Percentiles rank a stretch among this genome's conserved stretches.
Conservation (phyloP, 495 filamentous ascomycete species). For the Terfezia boudieri region DNA sequence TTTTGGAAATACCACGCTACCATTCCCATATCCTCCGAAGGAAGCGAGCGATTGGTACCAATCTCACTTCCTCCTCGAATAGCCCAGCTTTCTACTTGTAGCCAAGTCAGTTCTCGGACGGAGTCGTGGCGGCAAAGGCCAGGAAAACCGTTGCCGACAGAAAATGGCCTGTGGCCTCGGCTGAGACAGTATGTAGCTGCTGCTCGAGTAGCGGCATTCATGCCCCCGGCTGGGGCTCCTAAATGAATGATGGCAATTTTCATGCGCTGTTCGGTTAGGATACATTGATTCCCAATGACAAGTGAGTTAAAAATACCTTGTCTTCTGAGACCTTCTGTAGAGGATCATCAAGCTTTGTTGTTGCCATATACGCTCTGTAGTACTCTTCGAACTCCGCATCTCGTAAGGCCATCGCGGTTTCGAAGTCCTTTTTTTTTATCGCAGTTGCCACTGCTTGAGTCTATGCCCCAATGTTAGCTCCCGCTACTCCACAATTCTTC, state of each 20-base stretch:
- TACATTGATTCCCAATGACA: background rate
- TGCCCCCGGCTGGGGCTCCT: slow-evolving; percentile 93
- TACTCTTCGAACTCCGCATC: slow-evolving; percentile 92
- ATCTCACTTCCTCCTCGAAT: slow-evolving; percentile 95
- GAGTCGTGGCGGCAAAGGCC: slow-evolving; percentile 84
- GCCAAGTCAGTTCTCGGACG: slow-evolving; percentile 66
- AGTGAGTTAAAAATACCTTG: slow-evolving; percentile 32
- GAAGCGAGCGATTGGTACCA: slow-evolving; percentile 85
- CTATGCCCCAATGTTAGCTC: slow-evolving; percentile 18
- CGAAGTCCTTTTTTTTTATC: slow-evolving; percentile 65
- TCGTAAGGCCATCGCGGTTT: slow-evolving; percentile 59
- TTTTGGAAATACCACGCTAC: slow-evolving; percentile 69
- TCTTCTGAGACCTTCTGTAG: slow-evolving; percentile 40
- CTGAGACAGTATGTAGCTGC: slow-evolving; percentile 88
- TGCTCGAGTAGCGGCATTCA: slow-evolving; percentile 91
- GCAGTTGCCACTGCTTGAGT: slow-evolving; percentile 64
- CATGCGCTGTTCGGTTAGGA: slow-evolving; percentile 41
- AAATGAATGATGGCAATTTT: slow-evolving; percentile 89
- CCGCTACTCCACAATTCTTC: no score
- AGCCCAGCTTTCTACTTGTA: slow-evolving; percentile 89
- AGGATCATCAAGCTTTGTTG: slow-evolving; percentile 47
- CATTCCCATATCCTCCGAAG: slow-evolving; percentile 53
- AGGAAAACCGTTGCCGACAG: slow-evolving; percentile 93
- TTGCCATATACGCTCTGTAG: slow-evolving; percentile 70
- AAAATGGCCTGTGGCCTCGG: slow-evolving; percentile 77